Conservation (phyloP, 768 basidiomycete genomes). For the Lentinula aciculospora region DNA sequence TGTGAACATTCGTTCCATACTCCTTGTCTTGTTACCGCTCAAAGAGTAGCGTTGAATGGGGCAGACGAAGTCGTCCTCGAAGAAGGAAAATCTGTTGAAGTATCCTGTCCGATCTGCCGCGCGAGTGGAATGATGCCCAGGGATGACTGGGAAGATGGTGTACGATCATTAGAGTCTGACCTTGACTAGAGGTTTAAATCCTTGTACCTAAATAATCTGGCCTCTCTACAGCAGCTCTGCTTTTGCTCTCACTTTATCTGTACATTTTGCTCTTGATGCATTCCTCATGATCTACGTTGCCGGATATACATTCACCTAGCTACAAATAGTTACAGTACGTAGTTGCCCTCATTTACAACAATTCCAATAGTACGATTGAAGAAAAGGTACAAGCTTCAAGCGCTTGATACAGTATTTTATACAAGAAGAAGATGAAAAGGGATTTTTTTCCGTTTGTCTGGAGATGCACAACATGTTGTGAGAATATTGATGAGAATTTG, state of each 20-base stretch:
- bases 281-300: neutral
- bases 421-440: no score
- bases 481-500: no score
- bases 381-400: no score
- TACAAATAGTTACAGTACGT: no score
- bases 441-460: no score
- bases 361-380: no score
- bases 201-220: neutral
- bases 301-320: no score
- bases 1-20: constrained; percentile 71
- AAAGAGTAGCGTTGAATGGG: constrained; percentile 59
- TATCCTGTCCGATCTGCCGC: constrained; percentile 72
- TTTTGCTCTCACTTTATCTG: neutral
- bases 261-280: neutral
- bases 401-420: no score
- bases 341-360: no score
- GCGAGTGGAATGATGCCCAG: constrained; percentile 53
- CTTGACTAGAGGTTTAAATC: neutral
- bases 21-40: constrained; percentile 64
- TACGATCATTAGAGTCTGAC: neutral
- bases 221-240: no score
- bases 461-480: no score
- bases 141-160: constrained; percentile 50
- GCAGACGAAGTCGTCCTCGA: constrained; percentile 33
- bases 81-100: constrained; percentile 42